Base-by-base conservation (phyloP, 805 yeast species). In the Metschnikowia borealis region DNA sequence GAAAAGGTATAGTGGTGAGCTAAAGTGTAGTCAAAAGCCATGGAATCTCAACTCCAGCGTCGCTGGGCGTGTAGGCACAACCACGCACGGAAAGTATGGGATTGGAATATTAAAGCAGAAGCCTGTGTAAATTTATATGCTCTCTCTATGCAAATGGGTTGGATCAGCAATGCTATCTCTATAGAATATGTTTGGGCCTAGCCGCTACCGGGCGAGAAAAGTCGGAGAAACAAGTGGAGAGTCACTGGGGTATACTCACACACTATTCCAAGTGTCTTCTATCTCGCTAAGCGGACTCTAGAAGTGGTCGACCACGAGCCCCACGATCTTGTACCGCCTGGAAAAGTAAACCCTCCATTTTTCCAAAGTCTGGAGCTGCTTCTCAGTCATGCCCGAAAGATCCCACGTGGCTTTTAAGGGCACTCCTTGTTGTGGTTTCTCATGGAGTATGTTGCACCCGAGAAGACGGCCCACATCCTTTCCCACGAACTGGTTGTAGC, bases 391-490 rank as follows among this genome's bases (percentile, higher is more conserved):
- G 20, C 68, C 77, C 1, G 74, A 72, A 29, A 71, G 74, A 52
- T 76, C 78, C 79, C 83, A 80, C 18, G 82, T 62, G 15, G 50
- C 52, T 21, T 46, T 54, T 39, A 37, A 68, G 3, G 68, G 64
- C 1, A 79, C 78, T 6, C 53, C 54, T 15, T 50, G 56, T 10
- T 50, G 48, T 20, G 48, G 54, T 29, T 55, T 58, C 42, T 69
- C 49, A 38, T 57, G 60, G 26, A 71, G 58, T 44, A 61, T 78
- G 47, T 88, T 83, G 59, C 83, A 79, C 1, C 87, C 96, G 47
- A 89, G 70, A 2, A 92, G 85, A 51, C 94, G 70, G 33, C 88
- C 80, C 20, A 88, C 87, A 57, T 89, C 96, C 54, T 79, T 81
- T 5, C 92, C 96, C 8, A 83, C 87, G 38, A 89, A 74, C 6